These are phyloP conservation scores for Oxalis stricta DNA, from an alignment of 441 rosid species.

Conservation along the genomic window DNA sequence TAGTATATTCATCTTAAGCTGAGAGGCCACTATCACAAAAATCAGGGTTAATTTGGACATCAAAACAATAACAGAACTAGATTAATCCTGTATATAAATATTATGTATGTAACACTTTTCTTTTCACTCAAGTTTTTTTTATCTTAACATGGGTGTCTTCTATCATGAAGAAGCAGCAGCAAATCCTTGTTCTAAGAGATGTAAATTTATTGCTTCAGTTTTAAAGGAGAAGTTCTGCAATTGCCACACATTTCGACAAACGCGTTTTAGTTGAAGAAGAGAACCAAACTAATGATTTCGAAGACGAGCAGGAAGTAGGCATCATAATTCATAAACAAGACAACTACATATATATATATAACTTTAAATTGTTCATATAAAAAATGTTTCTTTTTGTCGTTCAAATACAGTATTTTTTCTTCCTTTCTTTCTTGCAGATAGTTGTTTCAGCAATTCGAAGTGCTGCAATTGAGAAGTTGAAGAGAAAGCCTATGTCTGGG, in stretches of 20 bases:
- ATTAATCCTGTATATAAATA: slow-evolving; percentile 4
- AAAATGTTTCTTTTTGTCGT: neutral
- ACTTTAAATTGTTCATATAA: neutral
- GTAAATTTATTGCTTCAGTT: slow-evolving; percentile 35
- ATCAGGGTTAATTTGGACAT: slow-evolving; percentile 19
- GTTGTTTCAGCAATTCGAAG: slow-evolving; percentile 51
- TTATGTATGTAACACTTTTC: slow-evolving; percentile 2
- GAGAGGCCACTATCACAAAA: slow-evolving; percentile 30
- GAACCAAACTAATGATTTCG: slow-evolving; percentile 18
- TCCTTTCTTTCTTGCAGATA: slow-evolving; percentile 21
- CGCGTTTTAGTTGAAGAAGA: slow-evolving; percentile 28
- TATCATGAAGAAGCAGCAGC: slow-evolving; percentile 36
- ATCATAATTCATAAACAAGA: no score
- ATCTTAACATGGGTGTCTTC: slow-evolving; percentile 42
- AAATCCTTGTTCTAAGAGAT: slow-evolving; percentile 25
- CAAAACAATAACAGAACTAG: slow-evolving; percentile 11
- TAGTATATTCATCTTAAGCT: slow-evolving; percentile 23
- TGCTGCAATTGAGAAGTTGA: slow-evolving; percentile 56
- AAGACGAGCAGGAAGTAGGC: slow-evolving; percentile 53
- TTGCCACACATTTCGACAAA: slow-evolving; percentile 37
- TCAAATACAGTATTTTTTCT: neutral
- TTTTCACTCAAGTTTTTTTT: slow-evolving; percentile 1
- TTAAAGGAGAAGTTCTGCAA: slow-evolving; percentile 51
- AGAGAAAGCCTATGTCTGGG: slow-evolving; percentile 34
- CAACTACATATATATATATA: neutral